These are phyloP conservation scores for Tuber borchii DNA, from an alignment of 495 filamentous ascomycete species.

Conservation along the genomic window DNA sequence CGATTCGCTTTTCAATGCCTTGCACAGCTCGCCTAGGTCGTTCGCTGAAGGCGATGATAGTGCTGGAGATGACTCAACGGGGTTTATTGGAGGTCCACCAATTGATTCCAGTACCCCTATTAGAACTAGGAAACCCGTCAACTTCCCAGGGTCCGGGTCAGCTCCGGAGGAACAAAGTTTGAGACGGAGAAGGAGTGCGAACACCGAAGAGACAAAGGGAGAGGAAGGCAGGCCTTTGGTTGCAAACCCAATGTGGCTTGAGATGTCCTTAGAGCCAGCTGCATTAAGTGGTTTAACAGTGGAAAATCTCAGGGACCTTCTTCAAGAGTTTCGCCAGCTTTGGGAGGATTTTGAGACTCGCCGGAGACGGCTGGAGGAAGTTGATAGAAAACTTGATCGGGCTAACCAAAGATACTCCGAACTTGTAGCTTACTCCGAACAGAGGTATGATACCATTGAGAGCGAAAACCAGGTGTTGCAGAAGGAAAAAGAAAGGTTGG, in stretches of 20 bases:
- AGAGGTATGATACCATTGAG: neutral
- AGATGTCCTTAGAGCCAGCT: neutral
- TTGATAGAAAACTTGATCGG: neutral
- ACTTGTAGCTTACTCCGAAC: neutral
- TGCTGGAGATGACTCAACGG: neutral
- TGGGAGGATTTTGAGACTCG: neutral
- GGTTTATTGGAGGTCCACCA: neutral
- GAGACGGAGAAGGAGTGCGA: neutral
- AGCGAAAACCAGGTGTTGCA: neutral
- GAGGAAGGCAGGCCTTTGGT: neutral
- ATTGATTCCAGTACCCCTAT: neutral
- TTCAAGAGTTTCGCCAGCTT: neutral
- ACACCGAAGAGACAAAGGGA: neutral
- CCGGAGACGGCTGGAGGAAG: neutral
- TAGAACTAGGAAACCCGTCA: neutral
- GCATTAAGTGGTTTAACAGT: neutral
- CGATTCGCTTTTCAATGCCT: neutral
- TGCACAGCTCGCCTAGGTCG: neutral
- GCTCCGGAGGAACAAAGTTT: neutral
- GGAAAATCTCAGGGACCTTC: neutral
- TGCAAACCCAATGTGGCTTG: neutral
- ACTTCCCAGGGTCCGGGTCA: neutral
- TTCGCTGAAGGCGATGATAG: neutral
- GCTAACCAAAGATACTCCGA: constrained; percentile 1
- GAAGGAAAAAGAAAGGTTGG: neutral